Base-by-base conservation (phyloP, 768 basidiomycete genomes). In the Lactarius psammicola region DNA sequence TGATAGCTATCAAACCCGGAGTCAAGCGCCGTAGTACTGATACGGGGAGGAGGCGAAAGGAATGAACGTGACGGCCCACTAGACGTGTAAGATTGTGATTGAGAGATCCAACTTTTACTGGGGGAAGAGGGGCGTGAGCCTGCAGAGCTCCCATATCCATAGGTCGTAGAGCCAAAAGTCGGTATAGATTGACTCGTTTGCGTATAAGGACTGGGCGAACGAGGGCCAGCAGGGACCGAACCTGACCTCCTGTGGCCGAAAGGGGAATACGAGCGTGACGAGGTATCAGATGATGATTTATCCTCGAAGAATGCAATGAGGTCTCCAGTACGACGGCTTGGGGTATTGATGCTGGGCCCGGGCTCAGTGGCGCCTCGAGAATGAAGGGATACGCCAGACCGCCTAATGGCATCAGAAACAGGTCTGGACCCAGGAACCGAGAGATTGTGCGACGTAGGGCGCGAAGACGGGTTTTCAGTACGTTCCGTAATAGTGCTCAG, bases 401-500 rank as follows among this genome's bases (percentile, higher is more conserved):
- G 75, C 78, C 58, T 85, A 84, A 26, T 80, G 78, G 46, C 81
- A 77, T 36, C 77, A 76, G 79, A 62, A 67, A 65, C 51, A 56
- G 82, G 78, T 60, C 64, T 72, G 65, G 64, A 69, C 66, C 71
- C 46, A 71, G 67, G 71, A 4, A 66, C 72, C 1, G 75, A 72
- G 46, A 70, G 70, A 5, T 72, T 74, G 62, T 77, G 73, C 4
- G 83, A 84, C 6, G 74, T 71, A 0, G 89, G 89, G 33, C 89
- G 85, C 0, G 88, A 82, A 0, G 77, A 76, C 2, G 80, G 78
- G 36, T 88, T 85, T 75, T 94, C 92, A 1, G 89, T 91, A 55
- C 81, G 83, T 73, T 94, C 92, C 3, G 90, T 84, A 65, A 94
- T 94, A 2, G 84, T 87, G 72, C 91, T 93, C 23, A 93, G 79